Percentiles rank a stretch among this genome's conserved stretches.
These are phyloP conservation scores for Urostyla sp. DNA, from an alignment of 73 alveolate genomes.

Conservation along the genomic window DNA sequence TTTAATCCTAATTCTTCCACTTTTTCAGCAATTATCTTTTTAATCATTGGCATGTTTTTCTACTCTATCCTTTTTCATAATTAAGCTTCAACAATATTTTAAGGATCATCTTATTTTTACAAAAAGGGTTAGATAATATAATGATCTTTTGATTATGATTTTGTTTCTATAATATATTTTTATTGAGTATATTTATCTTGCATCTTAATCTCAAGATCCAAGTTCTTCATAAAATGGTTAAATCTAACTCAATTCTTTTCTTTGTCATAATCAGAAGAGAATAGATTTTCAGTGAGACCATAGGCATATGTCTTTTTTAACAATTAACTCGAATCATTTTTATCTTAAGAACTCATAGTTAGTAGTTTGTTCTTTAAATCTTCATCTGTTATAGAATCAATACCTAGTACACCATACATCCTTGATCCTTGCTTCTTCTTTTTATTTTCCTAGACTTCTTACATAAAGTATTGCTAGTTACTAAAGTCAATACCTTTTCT, in stretches of 20 bases:
- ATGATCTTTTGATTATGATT: too few species aligned
- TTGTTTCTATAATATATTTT: background rate
- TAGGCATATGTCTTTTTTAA: background rate
- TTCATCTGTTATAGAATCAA: constrained; percentile 38
- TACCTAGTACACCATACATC: constrained; percentile 44
- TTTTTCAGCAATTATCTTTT: too few species aligned
- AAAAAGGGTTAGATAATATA: too few species aligned
- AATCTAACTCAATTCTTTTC: constrained; percentile 7
- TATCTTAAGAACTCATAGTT: constrained; percentile 24
- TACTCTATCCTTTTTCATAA: too few species aligned
- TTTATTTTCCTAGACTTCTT: too few species aligned
- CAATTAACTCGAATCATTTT: constrained; percentile 1
- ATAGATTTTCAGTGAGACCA: constrained; percentile 42
- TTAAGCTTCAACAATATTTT: too few species aligned
- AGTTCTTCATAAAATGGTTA: constrained; percentile 15
- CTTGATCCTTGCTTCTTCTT: too few species aligned
- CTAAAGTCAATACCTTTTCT: too few species aligned
- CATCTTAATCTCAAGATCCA: constrained; percentile 36
- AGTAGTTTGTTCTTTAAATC: background rate
- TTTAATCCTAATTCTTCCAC: too few species aligned
- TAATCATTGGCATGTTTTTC: too few species aligned
- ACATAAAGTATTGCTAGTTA: too few species aligned
- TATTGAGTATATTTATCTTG: constrained; percentile 11
- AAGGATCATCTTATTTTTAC: too few species aligned
- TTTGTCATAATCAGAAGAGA: constrained; percentile 34